These are phyloP conservation scores for Xylariaceae sp. DNA, from an alignment of 2,329 filamentous ascomycete genomes.

Conservation along the genomic window DNA sequence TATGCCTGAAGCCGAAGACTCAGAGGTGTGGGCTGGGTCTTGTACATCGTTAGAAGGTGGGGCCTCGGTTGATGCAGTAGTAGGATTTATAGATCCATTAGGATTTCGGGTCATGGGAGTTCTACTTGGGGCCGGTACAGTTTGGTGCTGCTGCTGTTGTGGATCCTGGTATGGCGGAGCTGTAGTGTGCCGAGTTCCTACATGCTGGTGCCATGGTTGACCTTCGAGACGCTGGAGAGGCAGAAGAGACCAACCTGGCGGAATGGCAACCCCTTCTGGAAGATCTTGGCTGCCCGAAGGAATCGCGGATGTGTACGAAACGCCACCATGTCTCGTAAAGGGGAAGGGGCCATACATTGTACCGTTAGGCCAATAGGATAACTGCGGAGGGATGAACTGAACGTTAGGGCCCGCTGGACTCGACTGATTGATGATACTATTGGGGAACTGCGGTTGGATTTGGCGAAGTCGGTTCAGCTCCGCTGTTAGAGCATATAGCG, in stretches of 20 bases:
- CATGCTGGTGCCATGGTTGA: constrained; percentile 23
- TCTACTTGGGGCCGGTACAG: constrained; percentile 9
- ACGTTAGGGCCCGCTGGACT: constrained; percentile 21
- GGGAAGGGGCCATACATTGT: constrained; percentile 39
- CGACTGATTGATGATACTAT: constrained; percentile 14
- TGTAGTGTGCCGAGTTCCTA: constrained; percentile 14
- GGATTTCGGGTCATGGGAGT: constrained; percentile 5
- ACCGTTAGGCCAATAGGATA: constrained; percentile 25
- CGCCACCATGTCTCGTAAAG: constrained; percentile 46
- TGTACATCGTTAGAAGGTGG: constrained; percentile 5
- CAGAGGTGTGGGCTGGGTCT: constrained; percentile 1
- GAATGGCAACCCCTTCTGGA: constrained; percentile 60
- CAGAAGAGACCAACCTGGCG: constrained; percentile 61
- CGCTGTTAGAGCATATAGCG: constrained; percentile 62
- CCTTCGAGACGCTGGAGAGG: constrained; percentile 55
- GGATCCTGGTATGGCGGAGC: constrained; percentile 14
- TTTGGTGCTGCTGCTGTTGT: constrained; percentile 19
- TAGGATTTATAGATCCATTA: constrained; percentile 2
- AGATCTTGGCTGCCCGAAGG: constrained; percentile 58
- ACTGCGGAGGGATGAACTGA: constrained; percentile 22
- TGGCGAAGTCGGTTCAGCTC: constrained; percentile 65
- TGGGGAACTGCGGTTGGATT: constrained; percentile 38
- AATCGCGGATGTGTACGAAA: constrained; percentile 47
- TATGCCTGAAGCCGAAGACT: constrained; percentile 14
- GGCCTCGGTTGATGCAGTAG: constrained; percentile 9